phyloP scores from a whole-genome alignment of 257 asterid genomes.

The Solanum rostratum region DNA sequence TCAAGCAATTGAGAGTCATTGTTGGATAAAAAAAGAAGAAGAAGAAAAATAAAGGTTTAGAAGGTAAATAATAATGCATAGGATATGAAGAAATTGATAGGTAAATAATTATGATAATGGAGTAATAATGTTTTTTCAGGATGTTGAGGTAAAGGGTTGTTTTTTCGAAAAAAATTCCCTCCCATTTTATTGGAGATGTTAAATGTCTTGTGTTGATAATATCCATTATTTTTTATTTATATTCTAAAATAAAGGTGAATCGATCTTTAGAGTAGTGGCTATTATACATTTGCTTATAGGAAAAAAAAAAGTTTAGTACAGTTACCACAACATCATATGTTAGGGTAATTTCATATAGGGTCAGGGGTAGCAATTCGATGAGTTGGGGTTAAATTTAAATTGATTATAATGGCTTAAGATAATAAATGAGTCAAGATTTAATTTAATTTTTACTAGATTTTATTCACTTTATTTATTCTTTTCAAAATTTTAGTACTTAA shows the following conservation, averaged over 20 bases:
- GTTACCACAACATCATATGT: neutral
- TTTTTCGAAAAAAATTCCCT: neutral
- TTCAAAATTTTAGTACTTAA: too few relatives aligned
- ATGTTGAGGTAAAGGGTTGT: neutral
- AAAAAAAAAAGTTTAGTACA: neutral
- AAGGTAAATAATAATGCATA: neutral
- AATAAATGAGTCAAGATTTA: too few relatives aligned
- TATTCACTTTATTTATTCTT: too few relatives aligned
- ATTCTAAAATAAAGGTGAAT: neutral
- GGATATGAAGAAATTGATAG: neutral
- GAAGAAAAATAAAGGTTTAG: neutral
- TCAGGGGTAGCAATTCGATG: too few relatives aligned
- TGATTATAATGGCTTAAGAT: too few relatives aligned
- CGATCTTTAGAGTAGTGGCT: neutral
- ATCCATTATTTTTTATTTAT: neutral
- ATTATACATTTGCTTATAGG: neutral
- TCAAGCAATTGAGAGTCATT: constrained; percentile 18
- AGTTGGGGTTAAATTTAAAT: too few relatives aligned
- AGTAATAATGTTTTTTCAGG: neutral
- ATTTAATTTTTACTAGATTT: too few relatives aligned
- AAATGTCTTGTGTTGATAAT: neutral
- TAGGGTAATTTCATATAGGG: neutral
- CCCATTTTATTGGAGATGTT: neutral
- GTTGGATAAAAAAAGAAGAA: neutral
- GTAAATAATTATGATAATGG: neutral